A percentile compares a stretch with the other conserved stretches of the same genome.
phyloP scores from a whole-genome alignment of 345 rosid genomes.

The Salix dunnii region DNA sequence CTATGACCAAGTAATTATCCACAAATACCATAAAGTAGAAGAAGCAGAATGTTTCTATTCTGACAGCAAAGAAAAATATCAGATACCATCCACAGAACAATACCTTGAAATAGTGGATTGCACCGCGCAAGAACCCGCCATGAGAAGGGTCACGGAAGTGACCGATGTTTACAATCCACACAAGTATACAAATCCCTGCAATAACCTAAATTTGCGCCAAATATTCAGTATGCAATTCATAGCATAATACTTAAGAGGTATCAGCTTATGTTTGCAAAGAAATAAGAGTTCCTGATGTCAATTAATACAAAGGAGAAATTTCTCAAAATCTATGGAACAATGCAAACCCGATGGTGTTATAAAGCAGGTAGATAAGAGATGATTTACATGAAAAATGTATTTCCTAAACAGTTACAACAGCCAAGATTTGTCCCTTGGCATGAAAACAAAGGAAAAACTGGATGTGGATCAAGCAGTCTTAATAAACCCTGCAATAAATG shows the following conservation, averaged over 20 bases:
- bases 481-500: not conserved
- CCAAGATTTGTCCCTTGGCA: conserved; percentile 12
- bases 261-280: not conserved
- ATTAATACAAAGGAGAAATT: not conserved
- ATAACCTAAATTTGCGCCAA: conserved; percentile 60
- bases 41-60: not conserved
- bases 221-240: conserved; percentile 2
- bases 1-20: not conserved
- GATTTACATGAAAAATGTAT: not conserved
- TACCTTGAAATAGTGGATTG: conserved; percentile 98
- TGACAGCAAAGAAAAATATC: not conserved
- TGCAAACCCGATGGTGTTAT: not conserved
- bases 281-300: not conserved
- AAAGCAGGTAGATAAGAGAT: not conserved
- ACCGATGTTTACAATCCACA: conserved; percentile 97
- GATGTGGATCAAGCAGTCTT: not conserved
- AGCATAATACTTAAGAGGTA: not conserved
- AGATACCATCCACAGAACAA: not conserved
- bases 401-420: not conserved
- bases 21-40: not conserved
- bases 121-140: conserved; percentile 93
- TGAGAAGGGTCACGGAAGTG: conserved; percentile 96
- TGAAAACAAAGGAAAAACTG: conserved; percentile 1
- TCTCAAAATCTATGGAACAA: not conserved
- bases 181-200: conserved; percentile 94